Evolutionary conservation across 371 early-diverging fungal species (phyloP), one percentile per base, ranked within the genome.

Genomic region (Umbelopsis sp.): DNA sequence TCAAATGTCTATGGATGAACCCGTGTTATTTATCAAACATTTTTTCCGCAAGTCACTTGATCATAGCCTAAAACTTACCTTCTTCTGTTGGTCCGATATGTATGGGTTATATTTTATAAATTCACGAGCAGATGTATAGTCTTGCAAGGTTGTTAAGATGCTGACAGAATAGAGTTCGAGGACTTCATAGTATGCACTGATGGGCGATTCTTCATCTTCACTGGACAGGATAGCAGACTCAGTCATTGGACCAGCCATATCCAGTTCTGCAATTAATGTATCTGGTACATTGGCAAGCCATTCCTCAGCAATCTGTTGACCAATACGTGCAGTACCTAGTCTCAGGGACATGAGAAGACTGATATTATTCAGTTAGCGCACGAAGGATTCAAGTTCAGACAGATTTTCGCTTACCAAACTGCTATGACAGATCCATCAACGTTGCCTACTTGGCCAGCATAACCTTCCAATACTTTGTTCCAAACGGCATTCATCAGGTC

Each of bases 71-170:
- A 24, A 9, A 65, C 53, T 66, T 78, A 82, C 83, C 74, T 76
- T 66, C 65, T 75, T 79, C 65, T 73, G 72, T 12, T 72, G 63
- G 16, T 79, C 78, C 4, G 72, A 37, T 11, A 80, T 22, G 11
- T 76, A 64, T 16, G 77, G 45, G 46, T 83, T 83, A 41, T 79
- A 83, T 38, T 83, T 70, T 16, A 80, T 22, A 65, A 83, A 83
- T 16, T 72, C 63, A 8, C 66, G 52, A 25, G 80, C 79, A 10
- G 83, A 76, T 38, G 79, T 79, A 69, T 69, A 83, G 46, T 83
- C 83, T 32, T 72, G 57, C 66, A 77, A 57, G 18, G 68, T 69
- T 41, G 76, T 73, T 20, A 83, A 41, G 12, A 76, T 74, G 35
- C 67, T 74, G 22, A 69, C 67, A 25, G 70, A 65, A 64, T 83